phyloP scores from a whole-genome alignment of 2,329 filamentous ascomycete species.

The Xylogone sp. region DNA sequence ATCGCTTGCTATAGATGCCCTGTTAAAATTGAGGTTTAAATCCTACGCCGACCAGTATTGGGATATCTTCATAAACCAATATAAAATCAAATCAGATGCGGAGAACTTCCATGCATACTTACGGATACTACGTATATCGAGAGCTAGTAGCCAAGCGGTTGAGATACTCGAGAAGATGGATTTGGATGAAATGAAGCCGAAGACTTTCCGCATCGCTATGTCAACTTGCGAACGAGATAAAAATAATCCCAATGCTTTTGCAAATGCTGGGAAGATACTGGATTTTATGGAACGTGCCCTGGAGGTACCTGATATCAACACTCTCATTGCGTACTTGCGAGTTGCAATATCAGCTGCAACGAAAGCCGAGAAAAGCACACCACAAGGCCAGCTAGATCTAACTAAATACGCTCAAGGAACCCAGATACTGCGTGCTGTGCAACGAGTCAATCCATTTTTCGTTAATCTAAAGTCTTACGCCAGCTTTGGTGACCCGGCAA shows the following conservation, averaged over 20 bases:
- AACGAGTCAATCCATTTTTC: slow-evolving; percentile 33
- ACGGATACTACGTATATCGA: slow-evolving; percentile 59
- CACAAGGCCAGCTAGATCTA: slow-evolving; percentile 1
- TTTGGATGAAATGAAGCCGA: slow-evolving; percentile 35
- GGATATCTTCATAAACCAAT: slow-evolving; percentile 61
- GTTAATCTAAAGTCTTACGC: slow-evolving; percentile 22
- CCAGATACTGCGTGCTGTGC: slow-evolving; percentile 48
- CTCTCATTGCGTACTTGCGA: slow-evolving; percentile 53
- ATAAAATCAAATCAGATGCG: slow-evolving; percentile 65
- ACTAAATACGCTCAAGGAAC: slow-evolving; percentile 42
- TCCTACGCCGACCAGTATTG: slow-evolving; percentile 73
- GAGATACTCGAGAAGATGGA: slow-evolving; percentile 56
- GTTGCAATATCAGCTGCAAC: slow-evolving; percentile 38
- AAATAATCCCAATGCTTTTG: slow-evolving; percentile 67
- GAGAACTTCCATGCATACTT: slow-evolving; percentile 69
- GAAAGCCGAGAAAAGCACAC: slow-evolving; percentile 26
- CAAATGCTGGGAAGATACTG: slow-evolving; percentile 61
- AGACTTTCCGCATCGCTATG: slow-evolving; percentile 70
- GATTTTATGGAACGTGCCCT: slow-evolving; percentile 52
- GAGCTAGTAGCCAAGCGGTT: slow-evolving; percentile 59
- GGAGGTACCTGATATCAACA: slow-evolving; percentile 43
- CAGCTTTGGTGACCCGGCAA: slow-evolving; percentile 13
- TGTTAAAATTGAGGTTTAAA: slow-evolving; percentile 56
- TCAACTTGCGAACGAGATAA: slow-evolving; percentile 71
- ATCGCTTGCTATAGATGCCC: slow-evolving; percentile 63